A percentile compares a stretch with the other conserved stretches of the same genome.
phyloP scores from a whole-genome alignment of 2,329 filamentous ascomycete species.

The Monilinia fructicola region DNA sequence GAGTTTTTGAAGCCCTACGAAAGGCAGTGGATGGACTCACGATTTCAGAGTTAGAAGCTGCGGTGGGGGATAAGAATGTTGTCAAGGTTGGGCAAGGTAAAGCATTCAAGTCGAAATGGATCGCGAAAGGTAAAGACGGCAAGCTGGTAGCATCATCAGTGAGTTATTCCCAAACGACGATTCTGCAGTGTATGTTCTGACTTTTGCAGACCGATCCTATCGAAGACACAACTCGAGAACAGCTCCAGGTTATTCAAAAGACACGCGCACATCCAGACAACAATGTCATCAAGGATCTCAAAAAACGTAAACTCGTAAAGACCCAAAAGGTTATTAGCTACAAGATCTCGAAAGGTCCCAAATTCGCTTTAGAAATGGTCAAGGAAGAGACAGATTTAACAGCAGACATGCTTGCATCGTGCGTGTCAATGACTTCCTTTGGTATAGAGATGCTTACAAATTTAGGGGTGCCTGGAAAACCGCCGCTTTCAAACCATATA shows the following conservation, averaged over 20 bases:
- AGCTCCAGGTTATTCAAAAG: constrained; percentile 70
- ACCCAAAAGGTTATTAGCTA: constrained; percentile 84
- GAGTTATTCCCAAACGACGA: constrained; percentile 33
- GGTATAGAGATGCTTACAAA: constrained; percentile 28
- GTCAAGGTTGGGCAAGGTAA: constrained; percentile 89
- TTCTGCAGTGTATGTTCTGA: constrained; percentile 24
- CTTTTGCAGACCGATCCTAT: constrained; percentile 64
- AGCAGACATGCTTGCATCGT: constrained; percentile 79
- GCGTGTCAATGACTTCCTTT: constrained; percentile 28
- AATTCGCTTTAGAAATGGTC: constrained; percentile 83
- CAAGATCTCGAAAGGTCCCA: constrained; percentile 78
- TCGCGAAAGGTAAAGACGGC: constrained; percentile 59
- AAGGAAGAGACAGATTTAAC: constrained; percentile 96
- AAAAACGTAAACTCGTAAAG: constrained; percentile 86
- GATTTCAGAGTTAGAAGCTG: constrained; percentile 68
- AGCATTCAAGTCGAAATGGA: constrained; percentile 82
- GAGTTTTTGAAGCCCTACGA: constrained; percentile 73
- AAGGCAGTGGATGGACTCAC: constrained; percentile 76
- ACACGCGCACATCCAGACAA: constrained; percentile 67
- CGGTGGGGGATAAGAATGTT: constrained; percentile 70
- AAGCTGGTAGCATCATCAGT: constrained; percentile 53
- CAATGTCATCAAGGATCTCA: constrained; percentile 77
- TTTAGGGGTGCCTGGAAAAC: constrained; percentile 82
- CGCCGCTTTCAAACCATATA: constrained; percentile 81
- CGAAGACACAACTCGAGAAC: constrained; percentile 73